Evolutionary conservation across 306 rosid genomes (phyloP), one percentile per base, ranked within the genome.

Genomic region (Prunus dulcis): DNA sequence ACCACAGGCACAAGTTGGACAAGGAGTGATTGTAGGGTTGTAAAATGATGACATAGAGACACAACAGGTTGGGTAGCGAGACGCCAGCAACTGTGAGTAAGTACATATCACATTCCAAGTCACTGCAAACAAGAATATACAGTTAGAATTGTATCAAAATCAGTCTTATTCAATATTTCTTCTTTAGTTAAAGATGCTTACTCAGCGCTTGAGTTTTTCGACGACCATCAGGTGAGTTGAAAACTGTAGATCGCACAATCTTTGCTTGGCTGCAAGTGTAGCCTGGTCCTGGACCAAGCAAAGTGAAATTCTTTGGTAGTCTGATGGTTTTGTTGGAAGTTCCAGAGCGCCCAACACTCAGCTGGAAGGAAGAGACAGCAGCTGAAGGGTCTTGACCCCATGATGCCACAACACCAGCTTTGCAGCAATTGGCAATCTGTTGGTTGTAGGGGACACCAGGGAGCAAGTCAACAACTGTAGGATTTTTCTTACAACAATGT

Each of bases 91-190:
- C 63, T 93, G 97, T 12, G 98, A 93, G 56, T 93, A 93, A 47
- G 98, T 93, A 49, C 98, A 93, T 50, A 96, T 93, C 68, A 87
- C 98, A 58, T 93, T 93, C 98, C 98, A 93, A 30, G 98, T 91
- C 94, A 91, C 98, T 93, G 88, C 83, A 89, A 28, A 17, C 43
- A 38, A 38, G 28, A 38, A 49, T 30, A 50, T 14, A 64, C 46
- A 10, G 45, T 30, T 38, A 38, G 43, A 38, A 38, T 38, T 38
- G 43, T 38, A 38, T 9, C 43, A 38, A 7, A 38, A 38, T 38
- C 9, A 38, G 43, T 38, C 43, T 38, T 38, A 38, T 38, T 6
- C 9, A 7, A 38, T 38, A 69, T 69, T 18, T 47, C 22, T 9
- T 66, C 71, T 46, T 69, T 69, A 57, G 25, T 69, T 45, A 5